phyloP scores from a whole-genome alignment of 202 grass and related monocot species.

The Eragrostis tef region DNA sequence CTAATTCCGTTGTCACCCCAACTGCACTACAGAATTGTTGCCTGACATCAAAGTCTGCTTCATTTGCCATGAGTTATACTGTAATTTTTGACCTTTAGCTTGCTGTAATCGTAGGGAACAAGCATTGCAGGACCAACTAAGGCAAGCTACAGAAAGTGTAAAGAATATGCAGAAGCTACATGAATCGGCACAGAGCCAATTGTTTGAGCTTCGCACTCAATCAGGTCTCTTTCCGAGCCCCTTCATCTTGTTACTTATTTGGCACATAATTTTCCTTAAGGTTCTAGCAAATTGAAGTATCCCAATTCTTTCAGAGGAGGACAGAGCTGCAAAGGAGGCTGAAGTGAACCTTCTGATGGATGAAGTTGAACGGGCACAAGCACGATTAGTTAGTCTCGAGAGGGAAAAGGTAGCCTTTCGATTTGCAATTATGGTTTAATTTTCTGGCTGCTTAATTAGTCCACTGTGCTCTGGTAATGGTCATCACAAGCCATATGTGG shows the following conservation, averaged over 20 bases:
- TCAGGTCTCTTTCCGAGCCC: constrained; percentile 61
- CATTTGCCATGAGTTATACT: constrained; percentile 1
- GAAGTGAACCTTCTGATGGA: constrained; percentile 94
- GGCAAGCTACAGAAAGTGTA: constrained; percentile 98
- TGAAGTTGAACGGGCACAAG: constrained; percentile 96
- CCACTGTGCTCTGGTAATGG: not conserved
- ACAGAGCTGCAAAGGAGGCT: constrained; percentile 84
- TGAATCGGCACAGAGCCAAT: constrained; percentile 91
- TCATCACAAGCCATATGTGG: not conserved
- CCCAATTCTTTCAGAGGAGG: constrained; percentile 67
- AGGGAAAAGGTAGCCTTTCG: constrained; percentile 82
- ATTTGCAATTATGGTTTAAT: constrained; percentile 26
- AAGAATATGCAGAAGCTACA: constrained; percentile 99
- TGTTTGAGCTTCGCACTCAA: constrained; percentile 97
- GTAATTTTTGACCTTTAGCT: constrained; percentile 39
- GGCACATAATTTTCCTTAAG: constrained; percentile 5
- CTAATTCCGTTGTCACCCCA: not conserved
- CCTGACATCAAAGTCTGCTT: constrained; percentile 6
- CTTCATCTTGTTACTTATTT: constrained; percentile 14
- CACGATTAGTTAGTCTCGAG: constrained; percentile 92
- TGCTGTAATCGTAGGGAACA: constrained; percentile 65
- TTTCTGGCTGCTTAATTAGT: constrained; percentile 12
- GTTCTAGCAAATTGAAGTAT: constrained; percentile 38
- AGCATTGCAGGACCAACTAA: constrained; percentile 89
- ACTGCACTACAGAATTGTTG: constrained; percentile 5